A percentile compares a stretch with the other conserved stretches of the same genome.
Evolutionary conservation across 352 stramenopile species (phyloP).

Genomic region (Globisporangium paddicum): DNA sequence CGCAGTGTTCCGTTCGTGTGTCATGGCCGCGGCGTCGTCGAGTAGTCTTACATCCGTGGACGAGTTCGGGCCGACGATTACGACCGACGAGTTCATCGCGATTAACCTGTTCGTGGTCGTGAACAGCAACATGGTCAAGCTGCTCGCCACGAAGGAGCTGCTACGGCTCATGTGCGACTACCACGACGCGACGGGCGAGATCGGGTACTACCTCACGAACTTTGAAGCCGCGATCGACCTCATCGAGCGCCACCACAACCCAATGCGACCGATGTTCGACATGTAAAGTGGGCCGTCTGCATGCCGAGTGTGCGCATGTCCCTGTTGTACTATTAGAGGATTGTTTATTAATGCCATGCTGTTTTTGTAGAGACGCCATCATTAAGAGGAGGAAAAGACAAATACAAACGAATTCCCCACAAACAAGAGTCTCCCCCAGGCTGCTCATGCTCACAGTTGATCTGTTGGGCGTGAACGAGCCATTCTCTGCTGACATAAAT

Average conservation of each 20-base stretch:
- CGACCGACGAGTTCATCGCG: constrained; percentile 63
- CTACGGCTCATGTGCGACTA: constrained; percentile 50
- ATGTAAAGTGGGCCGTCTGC: background rate
- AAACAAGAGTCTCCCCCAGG: background rate
- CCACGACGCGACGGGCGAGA: constrained; percentile 55
- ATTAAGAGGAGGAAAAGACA: background rate
- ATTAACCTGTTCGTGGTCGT: constrained; percentile 57
- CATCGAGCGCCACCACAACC: constrained; percentile 39
- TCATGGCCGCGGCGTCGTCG: constrained; percentile 25
- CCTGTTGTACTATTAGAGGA: constrained; percentile 9
- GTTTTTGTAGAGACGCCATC: constrained; percentile 1
- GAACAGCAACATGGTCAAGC: constrained; percentile 38
- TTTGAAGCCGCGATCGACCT: constrained; percentile 63
- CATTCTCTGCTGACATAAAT: background rate
- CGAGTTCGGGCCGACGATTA: constrained; percentile 38
- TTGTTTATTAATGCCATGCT: constrained; percentile 6
- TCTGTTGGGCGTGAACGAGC: background rate
- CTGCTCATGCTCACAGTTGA: background rate
- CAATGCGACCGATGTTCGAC: constrained; percentile 31
- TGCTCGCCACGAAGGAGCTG: constrained; percentile 51
- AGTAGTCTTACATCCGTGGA: constrained; percentile 31
- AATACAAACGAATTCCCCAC: background rate
- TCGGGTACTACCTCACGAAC: constrained; percentile 71
- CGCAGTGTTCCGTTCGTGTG: constrained; percentile 38
- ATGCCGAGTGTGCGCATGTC: background rate